Conservation (phyloP, 148 eudicot species). For the Fagopyrum tataricum region DNA sequence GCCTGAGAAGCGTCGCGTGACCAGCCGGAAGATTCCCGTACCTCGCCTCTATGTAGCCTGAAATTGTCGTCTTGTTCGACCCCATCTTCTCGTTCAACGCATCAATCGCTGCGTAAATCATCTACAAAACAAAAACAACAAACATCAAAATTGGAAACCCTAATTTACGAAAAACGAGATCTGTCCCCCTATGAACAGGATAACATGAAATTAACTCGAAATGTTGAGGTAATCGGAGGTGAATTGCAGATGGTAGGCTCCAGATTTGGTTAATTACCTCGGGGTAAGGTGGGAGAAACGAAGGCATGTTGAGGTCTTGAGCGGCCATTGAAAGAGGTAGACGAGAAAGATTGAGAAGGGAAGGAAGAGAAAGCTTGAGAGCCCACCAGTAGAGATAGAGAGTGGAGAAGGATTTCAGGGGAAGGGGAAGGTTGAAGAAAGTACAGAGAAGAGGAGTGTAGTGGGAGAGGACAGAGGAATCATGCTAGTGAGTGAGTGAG, state of each 20-base stretch:
- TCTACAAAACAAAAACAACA: conserved; percentile 22
- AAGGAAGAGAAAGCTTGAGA: conserved; percentile 8
- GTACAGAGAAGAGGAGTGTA: neutral
- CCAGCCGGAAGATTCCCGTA: conserved; percentile 36
- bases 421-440: neutral
- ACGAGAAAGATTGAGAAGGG: conserved; percentile 8
- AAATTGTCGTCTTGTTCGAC: conserved; percentile 42
- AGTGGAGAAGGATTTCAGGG: conserved; percentile 5
- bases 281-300: conserved; percentile 32
- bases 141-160: neutral
- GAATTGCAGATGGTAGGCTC: neutral
- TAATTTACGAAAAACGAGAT: neutral
- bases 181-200: no score
- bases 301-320: conserved; percentile 21
- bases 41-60: conserved; percentile 34
- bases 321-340: conserved; percentile 28
- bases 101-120: conserved; percentile 34
- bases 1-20: conserved; percentile 33
- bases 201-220: neutral
- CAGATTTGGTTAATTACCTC: conserved; percentile 20
- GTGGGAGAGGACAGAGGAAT: neutral
- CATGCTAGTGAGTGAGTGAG: neutral
- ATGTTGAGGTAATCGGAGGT: neutral
- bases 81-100: conserved; percentile 33
- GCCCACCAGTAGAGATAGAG: conserved; percentile 20